A percentile compares a stretch with the other conserved stretches of the same genome.
Conservation (phyloP, 805 yeast species). For the Peterozyma toletana region DNA sequence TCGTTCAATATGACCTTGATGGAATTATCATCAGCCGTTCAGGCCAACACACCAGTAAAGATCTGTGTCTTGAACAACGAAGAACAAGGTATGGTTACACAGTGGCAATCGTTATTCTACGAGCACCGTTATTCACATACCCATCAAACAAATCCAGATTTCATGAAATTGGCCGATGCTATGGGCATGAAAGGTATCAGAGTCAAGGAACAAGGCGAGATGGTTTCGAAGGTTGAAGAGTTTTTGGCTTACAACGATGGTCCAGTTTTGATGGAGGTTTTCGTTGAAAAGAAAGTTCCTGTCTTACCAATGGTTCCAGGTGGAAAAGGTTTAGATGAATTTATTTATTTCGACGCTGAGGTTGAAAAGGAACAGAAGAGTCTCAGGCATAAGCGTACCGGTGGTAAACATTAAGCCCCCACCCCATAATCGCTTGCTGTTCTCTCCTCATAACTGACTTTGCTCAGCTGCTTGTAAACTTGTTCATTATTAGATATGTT, state of each 20-base stretch:
- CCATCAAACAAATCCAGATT: constrained; percentile 92
- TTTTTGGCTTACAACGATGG: constrained; percentile 68
- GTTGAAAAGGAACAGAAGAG: constrained; percentile 66
- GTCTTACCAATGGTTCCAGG: constrained; percentile 98
- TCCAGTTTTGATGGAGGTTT: constrained; percentile 86
- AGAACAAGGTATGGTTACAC: constrained; percentile 99
- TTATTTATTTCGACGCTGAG: constrained; percentile 78
- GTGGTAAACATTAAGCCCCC: constrained; percentile 49
- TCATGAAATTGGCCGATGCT: constrained; percentile 86
- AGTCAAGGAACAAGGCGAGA: constrained; percentile 61
- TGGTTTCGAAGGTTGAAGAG: constrained; percentile 49
- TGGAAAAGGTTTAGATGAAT: constrained; percentile 91
- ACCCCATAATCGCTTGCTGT: not conserved
- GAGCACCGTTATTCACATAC: constrained; percentile 98
- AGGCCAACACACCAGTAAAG: constrained; percentile 87
- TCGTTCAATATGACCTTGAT: constrained; percentile 97
- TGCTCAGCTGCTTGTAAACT: no score
- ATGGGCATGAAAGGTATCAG: constrained; percentile 87
- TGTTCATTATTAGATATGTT: no score
- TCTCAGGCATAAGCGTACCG: constrained; percentile 66
- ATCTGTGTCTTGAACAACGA: constrained; percentile 87
- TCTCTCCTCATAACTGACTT: no score
- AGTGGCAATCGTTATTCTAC: constrained; percentile 97
- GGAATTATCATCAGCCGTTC: constrained; percentile 91
- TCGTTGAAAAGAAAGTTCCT: constrained; percentile 89